Conservation (phyloP, 2,329 filamentous ascomycete genomes). For the Amauroascus niger region DNA sequence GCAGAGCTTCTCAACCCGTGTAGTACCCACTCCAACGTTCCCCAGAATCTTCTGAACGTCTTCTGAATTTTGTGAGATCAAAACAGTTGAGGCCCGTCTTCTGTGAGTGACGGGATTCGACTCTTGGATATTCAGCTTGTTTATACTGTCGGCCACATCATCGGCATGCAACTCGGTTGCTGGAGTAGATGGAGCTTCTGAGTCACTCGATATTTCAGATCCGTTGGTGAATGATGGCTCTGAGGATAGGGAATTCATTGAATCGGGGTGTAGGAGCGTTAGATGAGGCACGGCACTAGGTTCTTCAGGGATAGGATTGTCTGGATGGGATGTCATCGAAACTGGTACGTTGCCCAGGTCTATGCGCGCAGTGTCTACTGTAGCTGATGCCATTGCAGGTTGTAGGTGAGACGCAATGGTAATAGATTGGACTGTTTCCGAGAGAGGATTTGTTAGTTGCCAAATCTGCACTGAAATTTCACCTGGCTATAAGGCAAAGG, state of each 20-base stretch:
- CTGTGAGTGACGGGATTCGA: constrained; percentile 21
- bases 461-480: neutral
- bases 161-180: constrained; percentile 32
- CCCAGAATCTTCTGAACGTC: constrained; percentile 52
- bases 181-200: constrained; percentile 34
- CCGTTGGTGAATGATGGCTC: constrained; percentile 24
- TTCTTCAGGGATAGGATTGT: constrained; percentile 42
- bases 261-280: constrained; percentile 28
- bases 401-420: neutral
- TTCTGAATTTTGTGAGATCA: constrained; percentile 49
- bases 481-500: neutral
- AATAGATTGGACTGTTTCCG: neutral
- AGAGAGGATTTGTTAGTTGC: neutral
- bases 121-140: constrained; percentile 20
- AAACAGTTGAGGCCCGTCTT: constrained; percentile 38
- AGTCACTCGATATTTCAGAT: constrained; percentile 27
- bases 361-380: neutral
- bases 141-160: constrained; percentile 20
- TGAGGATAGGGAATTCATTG: constrained; percentile 26
- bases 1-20: constrained; percentile 54
- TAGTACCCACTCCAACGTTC: constrained; percentile 45
- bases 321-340: constrained; percentile 38
- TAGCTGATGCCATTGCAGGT: constrained; percentile 1
- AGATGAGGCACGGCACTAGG: constrained; percentile 32
- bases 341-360: constrained; percentile 20